These are phyloP conservation scores for Talaromyces islandicus DNA, from an alignment of 2,329 filamentous ascomycete genomes.

Conservation along the genomic window DNA sequence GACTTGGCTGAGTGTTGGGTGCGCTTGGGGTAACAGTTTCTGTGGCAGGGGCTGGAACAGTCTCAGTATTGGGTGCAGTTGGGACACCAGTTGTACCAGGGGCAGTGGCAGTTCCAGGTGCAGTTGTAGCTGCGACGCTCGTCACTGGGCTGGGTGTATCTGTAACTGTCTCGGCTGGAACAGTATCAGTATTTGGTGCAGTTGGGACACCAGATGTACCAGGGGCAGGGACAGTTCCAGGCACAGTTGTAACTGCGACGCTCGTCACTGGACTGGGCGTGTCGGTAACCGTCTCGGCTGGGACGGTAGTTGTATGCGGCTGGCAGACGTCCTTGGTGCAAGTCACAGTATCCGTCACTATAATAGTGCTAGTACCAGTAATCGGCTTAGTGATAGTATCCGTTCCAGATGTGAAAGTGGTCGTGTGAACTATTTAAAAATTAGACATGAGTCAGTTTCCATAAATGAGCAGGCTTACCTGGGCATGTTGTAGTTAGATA, in stretches of 20 bases:
- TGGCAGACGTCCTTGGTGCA: conserved; percentile 10
- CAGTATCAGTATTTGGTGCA: background rate
- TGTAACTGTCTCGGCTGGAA: conserved; percentile 1
- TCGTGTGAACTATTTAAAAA: conserved; percentile 4
- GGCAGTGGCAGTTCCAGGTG: background rate
- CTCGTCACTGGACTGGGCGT: background rate
- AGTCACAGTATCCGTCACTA: conserved; percentile 8
- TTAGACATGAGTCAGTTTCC: background rate
- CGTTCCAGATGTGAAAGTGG: conserved; percentile 8
- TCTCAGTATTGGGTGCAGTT: background rate
- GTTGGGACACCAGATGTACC: background rate
- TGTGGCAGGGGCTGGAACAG: background rate
- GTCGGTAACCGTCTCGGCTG: background rate
- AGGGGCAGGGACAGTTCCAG: background rate
- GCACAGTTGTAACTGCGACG: background rate
- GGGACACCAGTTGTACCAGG: background rate
- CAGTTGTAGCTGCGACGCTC: background rate
- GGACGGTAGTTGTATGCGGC: conserved; percentile 3
- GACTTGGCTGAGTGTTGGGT: background rate
- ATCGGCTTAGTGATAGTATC: conserved; percentile 7
- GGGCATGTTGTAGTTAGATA: conserved; percentile 6
- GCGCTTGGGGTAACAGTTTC: background rate
- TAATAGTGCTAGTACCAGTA: conserved; percentile 8
- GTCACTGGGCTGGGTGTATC: background rate
- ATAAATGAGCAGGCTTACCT: background rate